Conservation (phyloP, 257 asterid species). For the Solanum phureja region DNA sequence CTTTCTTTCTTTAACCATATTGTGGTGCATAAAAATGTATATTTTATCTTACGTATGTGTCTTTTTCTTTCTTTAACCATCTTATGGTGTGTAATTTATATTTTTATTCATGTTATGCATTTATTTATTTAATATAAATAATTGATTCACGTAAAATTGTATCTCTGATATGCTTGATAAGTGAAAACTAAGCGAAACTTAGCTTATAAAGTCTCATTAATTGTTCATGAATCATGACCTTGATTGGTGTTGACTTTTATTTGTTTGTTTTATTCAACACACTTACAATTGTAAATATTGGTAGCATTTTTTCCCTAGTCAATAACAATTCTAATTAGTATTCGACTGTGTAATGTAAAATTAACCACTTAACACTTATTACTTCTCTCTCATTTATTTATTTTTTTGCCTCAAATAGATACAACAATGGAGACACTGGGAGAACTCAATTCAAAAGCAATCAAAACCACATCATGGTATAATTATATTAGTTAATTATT, state of each 20-base stretch:
- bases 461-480: conserved; percentile 26
- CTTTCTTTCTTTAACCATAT: too few species aligned
- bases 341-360: not conserved
- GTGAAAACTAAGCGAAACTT: not conserved
- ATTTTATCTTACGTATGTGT: too few species aligned
- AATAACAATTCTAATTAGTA: not conserved
- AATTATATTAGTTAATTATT: not conserved
- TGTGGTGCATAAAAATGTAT: too few species aligned
- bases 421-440: conserved; percentile 76
- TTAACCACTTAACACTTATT: not conserved
- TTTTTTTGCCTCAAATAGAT: conserved; percentile 27
- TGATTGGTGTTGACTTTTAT: too few species aligned
- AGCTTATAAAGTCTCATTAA: not conserved
- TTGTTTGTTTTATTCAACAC: not conserved
- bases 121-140: too few species aligned
- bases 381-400: not conserved
- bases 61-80: too few species aligned
- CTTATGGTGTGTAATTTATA: too few species aligned
- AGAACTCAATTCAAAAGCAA: conserved; percentile 36
- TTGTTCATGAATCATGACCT: not conserved
- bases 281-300: not conserved
- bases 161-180: too few species aligned
- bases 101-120: too few species aligned
- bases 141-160: too few species aligned
- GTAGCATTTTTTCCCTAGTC: not conserved